phyloP scores from a whole-genome alignment of 352 stramenopile species.

The Globisporangium nagaii region DNA sequence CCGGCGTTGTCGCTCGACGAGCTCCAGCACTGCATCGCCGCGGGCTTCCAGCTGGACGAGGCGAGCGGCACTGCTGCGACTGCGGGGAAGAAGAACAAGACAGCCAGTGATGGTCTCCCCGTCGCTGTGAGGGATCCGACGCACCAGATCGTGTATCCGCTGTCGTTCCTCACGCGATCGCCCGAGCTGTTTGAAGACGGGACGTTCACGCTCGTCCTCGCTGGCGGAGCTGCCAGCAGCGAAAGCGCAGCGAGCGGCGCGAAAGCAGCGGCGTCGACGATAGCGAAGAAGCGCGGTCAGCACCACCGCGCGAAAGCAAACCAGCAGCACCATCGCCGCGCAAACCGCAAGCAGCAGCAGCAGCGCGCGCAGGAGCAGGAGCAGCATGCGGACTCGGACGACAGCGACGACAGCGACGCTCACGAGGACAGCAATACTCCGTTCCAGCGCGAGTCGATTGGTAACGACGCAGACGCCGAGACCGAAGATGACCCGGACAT shows the following conservation, averaged over 20 bases:
- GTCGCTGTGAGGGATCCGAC: slow-evolving; percentile 25
- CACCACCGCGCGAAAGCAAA: neutral
- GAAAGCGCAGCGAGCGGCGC: neutral
- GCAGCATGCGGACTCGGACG: too few species aligned
- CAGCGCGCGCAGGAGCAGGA: too few species aligned
- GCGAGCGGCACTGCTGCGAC: neutral
- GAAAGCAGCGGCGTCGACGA: neutral
- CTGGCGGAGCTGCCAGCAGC: neutral
- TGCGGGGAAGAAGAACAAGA: neutral
- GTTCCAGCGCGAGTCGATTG: slow-evolving; percentile 13
- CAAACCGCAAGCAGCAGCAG: neutral
- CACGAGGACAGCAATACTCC: slow-evolving; percentile 6
- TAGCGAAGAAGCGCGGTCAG: slow-evolving; percentile 1
- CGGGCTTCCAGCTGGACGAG: slow-evolving; percentile 37
- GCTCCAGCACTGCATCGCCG: slow-evolving; percentile 41
- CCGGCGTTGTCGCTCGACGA: slow-evolving; percentile 31
- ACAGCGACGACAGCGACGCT: slow-evolving; percentile 17
- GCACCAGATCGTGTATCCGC: slow-evolving; percentile 49
- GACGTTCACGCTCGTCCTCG: slow-evolving; percentile 36
- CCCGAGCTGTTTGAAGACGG: slow-evolving; percentile 48
- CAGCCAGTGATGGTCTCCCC: neutral
- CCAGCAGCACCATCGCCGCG: slow-evolving; percentile 1
- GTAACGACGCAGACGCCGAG: slow-evolving; percentile 14
- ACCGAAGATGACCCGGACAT: slow-evolving; percentile 13
- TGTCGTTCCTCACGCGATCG: slow-evolving; percentile 56